Conservation (phyloP, 208 protist species). For the Naegleria gruberi region DNA sequence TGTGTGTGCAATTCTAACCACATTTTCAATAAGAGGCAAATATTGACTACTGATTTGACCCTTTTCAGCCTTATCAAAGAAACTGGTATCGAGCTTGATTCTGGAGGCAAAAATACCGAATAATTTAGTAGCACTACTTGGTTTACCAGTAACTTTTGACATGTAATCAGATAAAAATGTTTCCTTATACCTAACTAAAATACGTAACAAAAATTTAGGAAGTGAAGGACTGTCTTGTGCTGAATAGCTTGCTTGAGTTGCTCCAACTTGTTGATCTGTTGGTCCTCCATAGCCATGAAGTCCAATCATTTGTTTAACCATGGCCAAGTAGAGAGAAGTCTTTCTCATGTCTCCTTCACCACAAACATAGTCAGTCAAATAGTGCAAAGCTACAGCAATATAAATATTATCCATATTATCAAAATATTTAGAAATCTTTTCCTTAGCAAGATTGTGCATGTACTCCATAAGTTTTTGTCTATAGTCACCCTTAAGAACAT, state of each 20-base stretch:
- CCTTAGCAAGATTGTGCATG: neutral
- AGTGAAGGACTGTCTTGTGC: neutral
- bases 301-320: constrained; percentile 1
- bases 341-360: neutral
- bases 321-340: neutral
- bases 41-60: neutral
- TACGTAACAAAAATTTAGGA: neutral
- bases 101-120: neutral
- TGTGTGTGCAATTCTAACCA: neutral
- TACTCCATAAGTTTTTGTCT: neutral
- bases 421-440: neutral
- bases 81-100: neutral
- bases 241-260: neutral
- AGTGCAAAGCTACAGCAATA: neutral
- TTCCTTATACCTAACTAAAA: neutral
- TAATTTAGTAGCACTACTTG: neutral
- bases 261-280: neutral
- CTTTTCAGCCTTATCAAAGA: neutral
- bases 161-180: neutral
- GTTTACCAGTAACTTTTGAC: neutral
- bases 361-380: neutral
- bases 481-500: neutral
- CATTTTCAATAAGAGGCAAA: neutral
- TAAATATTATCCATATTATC: constrained; percentile 2
- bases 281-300: neutral